phyloP scores from a whole-genome alignment of 2,329 filamentous ascomycete species.

The Alternaria panax region DNA sequence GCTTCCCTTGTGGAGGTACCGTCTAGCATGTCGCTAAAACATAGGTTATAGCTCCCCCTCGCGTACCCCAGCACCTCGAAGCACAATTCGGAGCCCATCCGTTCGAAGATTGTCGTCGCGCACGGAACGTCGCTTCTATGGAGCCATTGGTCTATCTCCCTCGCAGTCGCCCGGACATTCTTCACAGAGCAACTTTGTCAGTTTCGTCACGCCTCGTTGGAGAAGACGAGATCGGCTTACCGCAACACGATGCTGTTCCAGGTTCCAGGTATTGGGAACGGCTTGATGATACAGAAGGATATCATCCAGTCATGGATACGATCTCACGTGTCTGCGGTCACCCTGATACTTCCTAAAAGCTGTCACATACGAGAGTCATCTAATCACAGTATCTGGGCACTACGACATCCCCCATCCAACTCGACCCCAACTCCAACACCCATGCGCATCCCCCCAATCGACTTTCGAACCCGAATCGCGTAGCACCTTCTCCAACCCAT shows the following conservation, averaged over 20 bases:
- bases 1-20: slow-evolving; percentile 10
- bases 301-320: neutral
- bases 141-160: neutral
- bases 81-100: neutral
- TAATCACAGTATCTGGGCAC: slow-evolving; percentile 21
- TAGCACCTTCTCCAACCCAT: slow-evolving; percentile 38
- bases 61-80: slow-evolving; percentile 4
- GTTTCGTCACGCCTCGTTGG: neutral
- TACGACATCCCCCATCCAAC: slow-evolving; percentile 10
- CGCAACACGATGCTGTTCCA: neutral
- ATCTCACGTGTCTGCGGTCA: slow-evolving; percentile 5
- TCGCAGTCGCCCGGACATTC: neutral
- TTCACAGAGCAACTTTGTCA: neutral
- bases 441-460: slow-evolving; percentile 13
- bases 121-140: neutral
- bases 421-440: slow-evolving; percentile 4
- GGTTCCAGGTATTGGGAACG: neutral
- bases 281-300: neutral
- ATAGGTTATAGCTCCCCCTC: slow-evolving; percentile 8
- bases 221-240: neutral
- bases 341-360: neutral
- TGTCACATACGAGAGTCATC: slow-evolving; percentile 1
- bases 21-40: slow-evolving; percentile 26
- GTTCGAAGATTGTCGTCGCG: slow-evolving; percentile 2
- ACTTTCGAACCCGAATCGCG: slow-evolving; percentile 25